Base-by-base conservation (phyloP, 73 alveolate species). In the Paramecium biaurelia region DNA sequence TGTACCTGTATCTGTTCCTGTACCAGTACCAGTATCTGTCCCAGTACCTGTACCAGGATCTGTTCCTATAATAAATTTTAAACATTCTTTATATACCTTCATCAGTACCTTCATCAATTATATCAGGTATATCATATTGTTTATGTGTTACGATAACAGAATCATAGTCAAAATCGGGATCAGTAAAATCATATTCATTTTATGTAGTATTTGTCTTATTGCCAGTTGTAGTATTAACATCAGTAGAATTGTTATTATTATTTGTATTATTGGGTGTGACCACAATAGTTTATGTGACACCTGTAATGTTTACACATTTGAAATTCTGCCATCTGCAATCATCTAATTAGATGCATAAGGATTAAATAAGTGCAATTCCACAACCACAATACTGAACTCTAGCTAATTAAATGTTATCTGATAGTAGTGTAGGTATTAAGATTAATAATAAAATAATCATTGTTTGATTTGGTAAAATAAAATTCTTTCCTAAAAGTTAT, bases 271-370 rank as follows among this genome's bases (percentile, higher is more conserved):
- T 70, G 28, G 59, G 59, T 47, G 59, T 47, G 20, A 70, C 57
- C 2, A 32, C 32, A 32, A 70, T 37, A 30, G 86, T 70, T 32
- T 70, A 70, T 4, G 86, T 59, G 41, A 70, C 41, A 32, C 86
- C 86, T 12, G 86, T 70, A 30, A 70, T 70, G 41, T 70, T 70
- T 30, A 74, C 68, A 74, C 67, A 74, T 34, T 12, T 15, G 28
- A 12, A 74, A 74, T 74, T 32, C 26, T 74, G 38, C 67, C 63
- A 74, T 74, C 87, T 74, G 10, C 68, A 74, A 32, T 70, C 86
- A 28, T 70, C 86, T 28, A 70, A 35, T 70, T 70, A 24, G 38
- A 70, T 70, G 86, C 86, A 70, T 37, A 74, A 26, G 26, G 86
- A 74, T 74, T 74, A 14, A 4, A 38, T 38, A 34, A 37, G 45